Percentiles rank a stretch among this genome's conserved stretches.
These are phyloP conservation scores for Globisporangium abappressorium DNA, from an alignment of 352 stramenopile species.

Conservation along the genomic window DNA sequence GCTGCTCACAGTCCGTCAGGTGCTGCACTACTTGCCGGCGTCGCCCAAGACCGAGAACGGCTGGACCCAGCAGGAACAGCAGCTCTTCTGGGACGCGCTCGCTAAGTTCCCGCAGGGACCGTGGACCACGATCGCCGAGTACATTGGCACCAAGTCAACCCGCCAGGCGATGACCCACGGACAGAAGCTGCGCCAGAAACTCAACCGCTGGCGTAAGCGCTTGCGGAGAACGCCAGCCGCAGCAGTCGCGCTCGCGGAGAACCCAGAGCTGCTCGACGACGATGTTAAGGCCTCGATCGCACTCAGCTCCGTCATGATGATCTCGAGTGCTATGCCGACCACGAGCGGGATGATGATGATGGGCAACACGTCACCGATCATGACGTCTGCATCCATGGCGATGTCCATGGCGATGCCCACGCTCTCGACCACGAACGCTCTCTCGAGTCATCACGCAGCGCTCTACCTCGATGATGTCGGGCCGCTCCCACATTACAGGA, in stretches of 20 bases:
- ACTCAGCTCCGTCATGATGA: constrained; percentile 16
- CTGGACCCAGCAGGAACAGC: constrained; percentile 34
- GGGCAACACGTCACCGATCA: constrained; percentile 11
- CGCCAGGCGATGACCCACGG: constrained; percentile 49
- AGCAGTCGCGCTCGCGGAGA: constrained; percentile 4
- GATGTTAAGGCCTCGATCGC: constrained; percentile 12
- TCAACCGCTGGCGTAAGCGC: constrained; percentile 41
- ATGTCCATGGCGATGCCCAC: constrained; percentile 4
- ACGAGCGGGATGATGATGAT: constrained; percentile 1
- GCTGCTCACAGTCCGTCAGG: constrained; percentile 28
- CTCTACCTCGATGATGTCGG: neutral
- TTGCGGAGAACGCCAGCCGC: constrained; percentile 20
- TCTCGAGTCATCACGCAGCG: neutral
- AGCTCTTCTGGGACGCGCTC: constrained; percentile 44
- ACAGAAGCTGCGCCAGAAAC: constrained; percentile 52
- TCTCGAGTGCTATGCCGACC: constrained; percentile 4
- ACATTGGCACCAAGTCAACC: constrained; percentile 39
- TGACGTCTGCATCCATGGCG: neutral
- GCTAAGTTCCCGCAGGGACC: constrained; percentile 36
- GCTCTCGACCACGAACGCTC: neutral
- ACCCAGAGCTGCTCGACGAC: constrained; percentile 6
- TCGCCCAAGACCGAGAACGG: constrained; percentile 30
- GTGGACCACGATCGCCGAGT: constrained; percentile 43
- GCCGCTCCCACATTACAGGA: neutral
- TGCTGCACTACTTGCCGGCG: constrained; percentile 37